Percentiles rank a stretch among this genome's conserved stretches.
Conservation (phyloP, 177 flowering plant species). For the Telopea speciosissima region DNA sequence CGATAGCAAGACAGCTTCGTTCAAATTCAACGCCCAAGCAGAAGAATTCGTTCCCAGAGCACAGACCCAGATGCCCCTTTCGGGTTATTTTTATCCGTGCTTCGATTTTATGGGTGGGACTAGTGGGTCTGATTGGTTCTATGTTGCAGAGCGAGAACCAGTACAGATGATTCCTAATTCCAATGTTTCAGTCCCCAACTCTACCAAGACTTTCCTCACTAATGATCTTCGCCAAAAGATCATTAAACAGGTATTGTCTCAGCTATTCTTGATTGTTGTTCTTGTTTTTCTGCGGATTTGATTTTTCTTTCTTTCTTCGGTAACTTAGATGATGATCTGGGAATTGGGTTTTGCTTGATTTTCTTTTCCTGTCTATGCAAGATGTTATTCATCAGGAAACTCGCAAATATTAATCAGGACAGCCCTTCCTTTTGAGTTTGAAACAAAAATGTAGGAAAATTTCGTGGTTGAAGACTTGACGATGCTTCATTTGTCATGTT, state of each 20-base stretch:
- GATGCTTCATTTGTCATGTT: too few species aligned
- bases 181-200: conserved; percentile 18
- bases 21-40: conserved; percentile 87
- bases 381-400: too few species aligned
- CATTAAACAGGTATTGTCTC: conserved; percentile 54
- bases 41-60: conserved; percentile 87
- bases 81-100: conserved; percentile 63
- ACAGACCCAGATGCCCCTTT: conserved; percentile 43
- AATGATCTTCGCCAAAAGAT: conserved; percentile 71
- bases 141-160: conserved; percentile 52
- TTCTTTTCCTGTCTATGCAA: neutral
- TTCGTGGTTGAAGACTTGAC: neutral
- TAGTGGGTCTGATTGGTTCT: conserved; percentile 51
- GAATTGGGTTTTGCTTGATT: neutral
- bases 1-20: conserved; percentile 16
- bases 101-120: conserved; percentile 48
- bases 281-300: neutral
- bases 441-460: neutral
- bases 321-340: neutral
- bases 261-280: neutral
- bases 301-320: neutral
- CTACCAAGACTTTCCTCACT: conserved; percentile 39
- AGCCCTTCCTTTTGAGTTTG: neutral
- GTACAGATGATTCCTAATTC: conserved; percentile 31
- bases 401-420: neutral